phyloP scores from a whole-genome alignment of 2,329 filamentous ascomycete genomes.

The Ophiostoma fasciatum region DNA sequence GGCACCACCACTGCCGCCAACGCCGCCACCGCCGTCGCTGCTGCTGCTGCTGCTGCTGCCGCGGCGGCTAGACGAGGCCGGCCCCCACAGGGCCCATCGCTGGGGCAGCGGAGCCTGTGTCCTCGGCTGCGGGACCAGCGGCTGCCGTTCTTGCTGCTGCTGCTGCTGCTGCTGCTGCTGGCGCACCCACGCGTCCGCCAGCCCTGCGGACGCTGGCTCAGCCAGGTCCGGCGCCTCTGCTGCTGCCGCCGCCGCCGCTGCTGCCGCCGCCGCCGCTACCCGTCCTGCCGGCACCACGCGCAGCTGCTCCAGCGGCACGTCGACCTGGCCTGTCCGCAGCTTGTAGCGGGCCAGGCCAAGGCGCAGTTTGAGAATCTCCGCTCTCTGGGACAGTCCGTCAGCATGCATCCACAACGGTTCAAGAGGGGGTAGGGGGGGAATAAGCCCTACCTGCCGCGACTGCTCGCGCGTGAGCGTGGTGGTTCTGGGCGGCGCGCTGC shows the following conservation, averaged over 20 bases:
- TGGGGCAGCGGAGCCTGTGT: too few relatives aligned
- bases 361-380: slow-evolving; percentile 51
- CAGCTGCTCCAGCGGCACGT: slow-evolving; percentile 48
- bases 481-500: too few relatives aligned
- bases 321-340: slow-evolving; percentile 55
- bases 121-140: background rate
- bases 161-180: slow-evolving; percentile 5
- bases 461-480: slow-evolving; percentile 30
- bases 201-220: slow-evolving; percentile 7
- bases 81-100: slow-evolving; percentile 3
- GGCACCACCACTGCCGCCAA: background rate
- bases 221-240: slow-evolving; percentile 5
- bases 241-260: background rate
- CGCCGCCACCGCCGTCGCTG: background rate
- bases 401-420: too few relatives aligned
- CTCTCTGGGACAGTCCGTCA: too few relatives aligned
- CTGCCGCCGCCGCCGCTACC: slow-evolving; percentile 5
- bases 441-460: slow-evolving; percentile 31
- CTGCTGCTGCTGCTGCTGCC: background rate
- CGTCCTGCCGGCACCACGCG: slow-evolving; percentile 22
- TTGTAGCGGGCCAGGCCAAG: slow-evolving; percentile 62
- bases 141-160: background rate
- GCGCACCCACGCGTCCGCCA: slow-evolving; percentile 5
- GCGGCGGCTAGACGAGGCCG: slow-evolving; percentile 2
- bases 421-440: too few relatives aligned